Evolutionary conservation across 805 yeast genomes (phyloP), one percentile per base, ranked within the genome.

Genomic region (Debaryomyces prosopidis): DNA sequence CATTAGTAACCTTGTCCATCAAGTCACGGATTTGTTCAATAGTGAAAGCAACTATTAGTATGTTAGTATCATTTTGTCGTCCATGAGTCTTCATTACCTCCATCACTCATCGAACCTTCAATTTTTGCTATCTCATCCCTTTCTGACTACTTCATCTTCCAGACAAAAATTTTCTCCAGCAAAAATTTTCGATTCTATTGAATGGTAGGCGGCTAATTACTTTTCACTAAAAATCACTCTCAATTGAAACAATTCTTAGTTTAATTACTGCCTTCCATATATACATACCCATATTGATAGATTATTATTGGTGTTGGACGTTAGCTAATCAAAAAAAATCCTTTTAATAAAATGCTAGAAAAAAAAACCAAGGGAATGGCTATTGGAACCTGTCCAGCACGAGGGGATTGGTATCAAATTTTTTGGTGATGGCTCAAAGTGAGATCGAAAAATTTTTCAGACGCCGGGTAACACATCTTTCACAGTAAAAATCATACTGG

Each of bases 1-100:
- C 97, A 75, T 92, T 92, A 79, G 97, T 87, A 83, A 91, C 97
- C 80, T 86, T 87, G 95, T 94, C 98, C 99, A 92, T 92, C 79
- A 92, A 85, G 72, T 79, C 90, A 82, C 99, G 96, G 86, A 94
- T 92, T 82, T 94, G 97, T 67, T 73, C 78, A 68, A 73, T 71
- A 65, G 78, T 73, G 70, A 73, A 73, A 67, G 77, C 77, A 70
- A 73, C 78, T 71, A 54, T 19, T 11, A 46, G 15, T 39, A 23
- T 49, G 70, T 66, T 67, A 65, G 72, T 63, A 58, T 35, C 16
- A 36, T 33, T 30, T n/a, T 14, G 5, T n/a, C 16, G 10, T 30
- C 33, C 7, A 17, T 32, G 33, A 5, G 2, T 14, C 33, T 30
- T 14, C 5, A 7, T 14, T 14, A n/a, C 33, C 3, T 30, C 33